Percentiles rank a stretch among this genome's conserved stretches.
Evolutionary conservation across 768 basidiomycete species (phyloP).

Genomic region (Boletus bicolor): DNA sequence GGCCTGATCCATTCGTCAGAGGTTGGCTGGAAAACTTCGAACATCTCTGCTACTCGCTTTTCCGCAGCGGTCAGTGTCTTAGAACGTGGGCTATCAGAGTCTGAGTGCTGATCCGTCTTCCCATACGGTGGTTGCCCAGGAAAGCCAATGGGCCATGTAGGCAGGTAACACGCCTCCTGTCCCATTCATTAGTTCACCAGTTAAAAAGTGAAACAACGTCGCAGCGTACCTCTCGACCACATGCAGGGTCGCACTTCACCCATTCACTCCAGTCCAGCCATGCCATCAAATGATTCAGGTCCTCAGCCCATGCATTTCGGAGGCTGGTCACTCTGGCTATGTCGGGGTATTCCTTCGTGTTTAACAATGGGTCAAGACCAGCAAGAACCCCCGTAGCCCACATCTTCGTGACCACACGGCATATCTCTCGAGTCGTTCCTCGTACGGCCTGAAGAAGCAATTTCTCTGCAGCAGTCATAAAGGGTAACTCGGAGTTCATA

Average conservation of each 20-base stretch:
- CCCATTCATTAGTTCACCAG: not conserved
- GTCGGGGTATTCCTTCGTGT: not conserved
- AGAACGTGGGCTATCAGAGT: not conserved
- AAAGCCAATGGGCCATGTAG: slow-evolving; percentile 18
- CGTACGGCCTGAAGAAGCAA: slow-evolving; percentile 26
- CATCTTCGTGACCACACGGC: slow-evolving; percentile 41
- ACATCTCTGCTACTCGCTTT: not conserved
- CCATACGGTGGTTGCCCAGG: not conserved
- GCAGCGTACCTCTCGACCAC: slow-evolving; percentile 38
- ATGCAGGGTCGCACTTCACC: slow-evolving; percentile 46
- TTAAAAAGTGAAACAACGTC: not conserved
- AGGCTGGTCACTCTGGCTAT: slow-evolving; percentile 3
- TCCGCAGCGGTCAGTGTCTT: not conserved
- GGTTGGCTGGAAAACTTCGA: not conserved
- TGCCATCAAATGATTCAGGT: slow-evolving; percentile 35
- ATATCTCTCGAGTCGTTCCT: slow-evolving; percentile 42
- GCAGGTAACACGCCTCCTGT: slow-evolving; percentile 21
- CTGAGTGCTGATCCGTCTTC: not conserved
- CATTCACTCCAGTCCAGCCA: slow-evolving; percentile 55
- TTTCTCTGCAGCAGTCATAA: slow-evolving; percentile 29
- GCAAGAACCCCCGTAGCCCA: slow-evolving; percentile 41
- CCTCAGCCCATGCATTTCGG: slow-evolving; percentile 31
- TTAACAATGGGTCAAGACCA: slow-evolving; percentile 17
- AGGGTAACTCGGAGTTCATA: not conserved
- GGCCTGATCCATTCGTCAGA: slow-evolving; percentile 9